These are phyloP conservation scores for Dendrocalamus latiflorus DNA, from an alignment of 202 grass and related monocot genomes.

Conservation along the genomic window DNA sequence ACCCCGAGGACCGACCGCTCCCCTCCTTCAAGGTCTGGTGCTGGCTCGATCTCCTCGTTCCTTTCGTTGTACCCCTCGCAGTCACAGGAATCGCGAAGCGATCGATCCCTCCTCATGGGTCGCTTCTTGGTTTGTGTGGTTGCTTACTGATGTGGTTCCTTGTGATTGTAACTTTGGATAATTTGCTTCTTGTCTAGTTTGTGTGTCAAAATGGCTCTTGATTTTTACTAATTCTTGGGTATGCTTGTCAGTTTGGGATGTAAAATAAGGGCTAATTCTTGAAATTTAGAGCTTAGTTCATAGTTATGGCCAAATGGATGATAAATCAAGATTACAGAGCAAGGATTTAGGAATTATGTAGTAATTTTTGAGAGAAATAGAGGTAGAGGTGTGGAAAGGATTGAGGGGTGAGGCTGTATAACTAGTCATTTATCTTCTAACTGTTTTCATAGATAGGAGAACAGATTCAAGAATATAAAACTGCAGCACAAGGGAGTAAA, in stretches of 20 bases:
- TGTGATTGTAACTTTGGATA: neutral
- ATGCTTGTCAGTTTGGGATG: neutral
- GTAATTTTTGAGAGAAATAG: neutral
- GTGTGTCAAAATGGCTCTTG: neutral
- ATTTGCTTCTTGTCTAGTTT: neutral
- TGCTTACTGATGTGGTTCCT: neutral
- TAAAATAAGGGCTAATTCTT: neutral
- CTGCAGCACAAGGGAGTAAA: neutral
- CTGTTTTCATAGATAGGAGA: neutral
- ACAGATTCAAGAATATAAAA: neutral
- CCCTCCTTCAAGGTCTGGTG: constrained; percentile 63
- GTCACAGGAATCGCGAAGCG: neutral
- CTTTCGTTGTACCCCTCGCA: neutral
- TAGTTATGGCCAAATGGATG: neutral
- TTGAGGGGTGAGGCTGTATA: neutral
- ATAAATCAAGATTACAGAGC: neutral
- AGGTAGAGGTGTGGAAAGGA: neutral
- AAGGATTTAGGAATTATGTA: neutral
- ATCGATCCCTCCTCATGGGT: neutral
- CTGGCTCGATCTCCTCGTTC: neutral
- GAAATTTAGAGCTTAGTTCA: neutral
- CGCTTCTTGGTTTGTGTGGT: neutral
- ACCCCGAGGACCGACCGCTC: constrained; percentile 48
- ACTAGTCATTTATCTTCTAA: neutral
- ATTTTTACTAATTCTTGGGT: neutral